Conservation (phyloP, 2,329 filamentous ascomycete genomes). For the Shiraia sp. region DNA sequence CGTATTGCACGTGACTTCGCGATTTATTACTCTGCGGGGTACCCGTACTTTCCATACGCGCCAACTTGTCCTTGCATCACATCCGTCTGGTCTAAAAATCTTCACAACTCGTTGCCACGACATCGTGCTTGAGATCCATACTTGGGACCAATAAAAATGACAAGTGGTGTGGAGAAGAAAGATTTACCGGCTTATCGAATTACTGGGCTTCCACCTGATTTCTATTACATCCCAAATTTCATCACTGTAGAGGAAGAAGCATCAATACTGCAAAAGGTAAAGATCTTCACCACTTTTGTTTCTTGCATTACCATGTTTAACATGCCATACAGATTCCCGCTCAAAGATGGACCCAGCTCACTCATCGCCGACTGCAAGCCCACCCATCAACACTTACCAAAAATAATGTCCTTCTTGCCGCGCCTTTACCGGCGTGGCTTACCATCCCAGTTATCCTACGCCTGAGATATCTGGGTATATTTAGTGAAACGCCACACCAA, state of each 20-base stretch:
- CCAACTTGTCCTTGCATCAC: not conserved
- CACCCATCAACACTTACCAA: slow-evolving; percentile 82
- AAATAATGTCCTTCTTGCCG: slow-evolving; percentile 71
- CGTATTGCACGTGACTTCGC: too few relatives aligned
- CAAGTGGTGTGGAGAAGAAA: not conserved
- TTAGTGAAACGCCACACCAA: slow-evolving; percentile 69
- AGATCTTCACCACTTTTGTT: not conserved
- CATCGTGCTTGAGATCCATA: too few relatives aligned
- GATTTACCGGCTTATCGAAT: slow-evolving; percentile 46
- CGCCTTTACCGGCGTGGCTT: slow-evolving; percentile 77
- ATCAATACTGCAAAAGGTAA: slow-evolving; percentile 70
- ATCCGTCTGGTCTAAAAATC: not conserved
- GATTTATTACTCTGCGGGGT: too few relatives aligned
- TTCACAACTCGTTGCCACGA: too few relatives aligned
- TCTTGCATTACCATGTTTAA: not conserved
- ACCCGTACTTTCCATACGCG: too few relatives aligned
- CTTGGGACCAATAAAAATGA: too few relatives aligned
- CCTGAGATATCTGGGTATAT: slow-evolving; percentile 54
- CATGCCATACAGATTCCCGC: slow-evolving; percentile 46
- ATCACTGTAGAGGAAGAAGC: slow-evolving; percentile 76
- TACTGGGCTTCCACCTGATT: slow-evolving; percentile 60
- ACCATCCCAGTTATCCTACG: slow-evolving; percentile 68
- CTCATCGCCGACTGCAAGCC: slow-evolving; percentile 87
- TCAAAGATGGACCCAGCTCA: slow-evolving; percentile 78
- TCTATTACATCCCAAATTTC: slow-evolving; percentile 88